Evolutionary conservation across 768 basidiomycete genomes (phyloP), one percentile per base, ranked within the genome.

Genomic region (Suillus subaureus): DNA sequence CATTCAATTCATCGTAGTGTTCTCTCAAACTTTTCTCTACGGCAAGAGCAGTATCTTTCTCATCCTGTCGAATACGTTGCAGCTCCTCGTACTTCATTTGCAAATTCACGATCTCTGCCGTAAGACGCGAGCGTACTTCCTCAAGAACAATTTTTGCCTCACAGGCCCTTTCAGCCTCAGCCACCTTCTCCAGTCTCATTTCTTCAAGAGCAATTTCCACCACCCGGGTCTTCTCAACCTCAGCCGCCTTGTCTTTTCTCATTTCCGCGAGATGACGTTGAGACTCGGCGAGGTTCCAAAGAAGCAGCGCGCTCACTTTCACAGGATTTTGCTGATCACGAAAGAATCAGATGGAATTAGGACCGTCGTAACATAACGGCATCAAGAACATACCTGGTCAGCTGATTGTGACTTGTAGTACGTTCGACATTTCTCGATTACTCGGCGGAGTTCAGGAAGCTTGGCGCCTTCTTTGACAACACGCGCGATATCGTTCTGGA

Each of bases 391-490:
- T 55, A 87, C 87, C 78, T 81, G 72, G 66, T 79, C 77, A n/a
- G 81, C 80, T 26, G 84, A 81, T 65, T 82, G 81, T 1, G 72
- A 73, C 42, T 79, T 74, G 65, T 88, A 77, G 67, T 87, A 89
- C 1, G 78, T 70, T 66, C 77, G 81, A 61, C 82, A 79, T 23
- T 87, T 85, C 12, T 82, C 79, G 63, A 88, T 85, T 39, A 87
- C 74, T 65, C 82, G 74, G 31, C 84, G 83, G 45, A 86, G 76
- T 55, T 79, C 76, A 28, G 80, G 70, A 71, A 88, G 82, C 5
- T 85, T 82, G 0, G 82, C 85, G 2, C 89, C 89, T 64, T 82
- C 79, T 62, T 84, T 83, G 51, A 87, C 83, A 62, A 90, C 80
- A 21, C 78, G 79, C 23, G 82, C 79, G 64, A 91, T 84, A 28